Conservation (phyloP, 2,329 filamentous ascomycete genomes). For the Emergomyces africanus region DNA sequence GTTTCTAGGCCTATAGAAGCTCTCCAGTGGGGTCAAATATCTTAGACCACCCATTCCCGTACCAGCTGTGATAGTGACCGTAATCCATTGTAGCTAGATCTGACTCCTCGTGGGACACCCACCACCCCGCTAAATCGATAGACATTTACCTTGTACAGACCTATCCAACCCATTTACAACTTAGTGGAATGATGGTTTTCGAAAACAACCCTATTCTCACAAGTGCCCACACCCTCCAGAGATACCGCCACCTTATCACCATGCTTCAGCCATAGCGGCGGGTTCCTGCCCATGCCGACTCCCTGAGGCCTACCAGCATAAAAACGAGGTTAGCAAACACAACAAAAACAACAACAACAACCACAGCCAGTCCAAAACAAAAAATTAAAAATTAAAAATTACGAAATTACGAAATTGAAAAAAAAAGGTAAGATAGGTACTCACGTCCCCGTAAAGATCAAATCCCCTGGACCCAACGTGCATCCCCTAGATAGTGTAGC, state of each 20-base stretch:
- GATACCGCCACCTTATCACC: conserved; percentile 58
- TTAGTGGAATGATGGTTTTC: conserved; percentile 28
- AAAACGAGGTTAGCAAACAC: conserved; percentile 25
- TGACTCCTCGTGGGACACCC: not conserved
- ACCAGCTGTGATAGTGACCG: not conserved
- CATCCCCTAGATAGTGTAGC: conserved; percentile 35
- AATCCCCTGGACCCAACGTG: conserved; percentile 28
- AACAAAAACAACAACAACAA: not conserved
- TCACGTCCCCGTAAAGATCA: conserved; percentile 35
- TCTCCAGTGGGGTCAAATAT: not conserved
- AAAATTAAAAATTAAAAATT: too few species aligned
- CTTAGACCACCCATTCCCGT: not conserved
- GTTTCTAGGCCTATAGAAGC: not conserved
- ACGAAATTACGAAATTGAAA: too few species aligned
- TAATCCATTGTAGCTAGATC: not conserved
- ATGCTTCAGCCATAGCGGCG: conserved; percentile 55
- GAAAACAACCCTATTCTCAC: conserved; percentile 30
- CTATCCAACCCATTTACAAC: conserved; percentile 16
- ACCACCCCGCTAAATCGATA: not conserved
- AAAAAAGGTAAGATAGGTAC: conserved; percentile 11
- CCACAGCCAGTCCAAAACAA: too few species aligned
- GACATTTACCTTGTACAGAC: not conserved
- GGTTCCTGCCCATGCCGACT: conserved; percentile 57
- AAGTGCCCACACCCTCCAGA: conserved; percentile 53
- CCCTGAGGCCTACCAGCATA: conserved; percentile 52